Evolutionary conservation across 202 grass and related monocot species (phyloP).

Genomic region (Zizania palustris): DNA sequence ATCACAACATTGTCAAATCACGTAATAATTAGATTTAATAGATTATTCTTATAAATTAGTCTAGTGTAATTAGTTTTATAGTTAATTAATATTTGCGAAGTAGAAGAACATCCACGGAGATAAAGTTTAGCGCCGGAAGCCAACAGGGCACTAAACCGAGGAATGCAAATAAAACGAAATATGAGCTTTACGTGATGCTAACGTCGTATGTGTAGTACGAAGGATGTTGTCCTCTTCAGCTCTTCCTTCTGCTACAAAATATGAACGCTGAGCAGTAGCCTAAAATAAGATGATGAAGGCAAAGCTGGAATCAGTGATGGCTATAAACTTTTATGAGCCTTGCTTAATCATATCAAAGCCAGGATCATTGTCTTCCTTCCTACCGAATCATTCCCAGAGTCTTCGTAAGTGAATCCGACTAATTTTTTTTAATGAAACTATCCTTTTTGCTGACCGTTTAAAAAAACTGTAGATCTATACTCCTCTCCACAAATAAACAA

Average conservation of each 20-base stretch:
- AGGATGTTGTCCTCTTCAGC: constrained; percentile 97
- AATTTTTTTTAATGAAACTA: no score
- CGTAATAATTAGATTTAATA: no score
- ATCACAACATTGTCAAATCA: no score
- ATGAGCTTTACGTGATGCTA: constrained; percentile 90
- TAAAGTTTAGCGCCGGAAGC: no score
- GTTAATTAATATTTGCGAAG: no score
- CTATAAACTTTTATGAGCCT: constrained; percentile 24
- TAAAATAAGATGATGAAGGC: constrained; percentile 42
- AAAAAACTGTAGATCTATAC: no score
- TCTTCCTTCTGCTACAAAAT: constrained; percentile 86
- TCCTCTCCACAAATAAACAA: no score
- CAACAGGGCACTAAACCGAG: constrained; percentile 14
- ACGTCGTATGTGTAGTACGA: constrained; percentile 89
- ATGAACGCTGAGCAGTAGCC: constrained; percentile 66
- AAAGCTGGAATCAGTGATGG: constrained; percentile 28
- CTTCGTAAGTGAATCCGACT: constrained; percentile 70
- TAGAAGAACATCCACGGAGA: no score
- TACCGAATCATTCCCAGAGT: constrained; percentile 68
- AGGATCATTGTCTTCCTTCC: constrained; percentile 17
- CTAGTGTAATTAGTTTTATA: no score
- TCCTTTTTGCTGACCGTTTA: no score
- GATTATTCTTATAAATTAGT: no score
- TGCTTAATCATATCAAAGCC: constrained; percentile 24
- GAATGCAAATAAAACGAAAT: constrained; percentile 7